Base-by-base conservation (phyloP, 1,284 basidiomycete genomes). In the Phaffia rhodozyma region DNA sequence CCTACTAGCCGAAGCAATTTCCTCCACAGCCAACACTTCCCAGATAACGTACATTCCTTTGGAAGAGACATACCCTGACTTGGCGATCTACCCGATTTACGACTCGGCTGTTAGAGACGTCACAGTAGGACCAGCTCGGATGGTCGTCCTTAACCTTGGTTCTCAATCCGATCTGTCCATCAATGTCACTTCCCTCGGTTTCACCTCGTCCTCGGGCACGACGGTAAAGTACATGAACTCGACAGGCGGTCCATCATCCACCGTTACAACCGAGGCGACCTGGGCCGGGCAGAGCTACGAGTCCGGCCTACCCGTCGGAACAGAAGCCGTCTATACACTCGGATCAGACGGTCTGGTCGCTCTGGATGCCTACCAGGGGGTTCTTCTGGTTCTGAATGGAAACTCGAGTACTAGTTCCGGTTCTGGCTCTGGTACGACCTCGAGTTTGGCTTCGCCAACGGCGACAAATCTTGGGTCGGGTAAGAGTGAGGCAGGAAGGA, bases 251-350 rank as follows among this genome's bases (percentile, higher is more conserved):
- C 66, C 75, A 61, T 73, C 74, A 55, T 72, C 71, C 55, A 75
- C 71, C 54, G 70, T 75, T 64, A 66, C 72, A 27, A 67, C 66
- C 20, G 61, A 61, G 29, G 71, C 69, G 49, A 72, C 71, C n/a
- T 77, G 75, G 75, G 74, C 74, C 1, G 75, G 75, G 11, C 75
- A 76, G 70, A 71, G 70, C 27, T 77, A 71, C 67, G 68, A 66
- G 25, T 69, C 72, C 60, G 75, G 75, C 5, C 70, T 68, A 11
- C 70, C 75, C 1, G 69, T 59, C 34, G 75, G 75, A 5, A 59
- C 30, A 6, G 71, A 72, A 65, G 62, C 61, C 9, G 61, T 73
- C 20, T 75, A 77, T 62, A 61, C 49, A 7, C 57, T 74, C 51
- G 52, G 53, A 16, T 48, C 67, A 32, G 54, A 66, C 29, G 70